Evolutionary conservation across 441 rosid species (phyloP).

Genomic region (Euphorbia schlechtendalii): DNA sequence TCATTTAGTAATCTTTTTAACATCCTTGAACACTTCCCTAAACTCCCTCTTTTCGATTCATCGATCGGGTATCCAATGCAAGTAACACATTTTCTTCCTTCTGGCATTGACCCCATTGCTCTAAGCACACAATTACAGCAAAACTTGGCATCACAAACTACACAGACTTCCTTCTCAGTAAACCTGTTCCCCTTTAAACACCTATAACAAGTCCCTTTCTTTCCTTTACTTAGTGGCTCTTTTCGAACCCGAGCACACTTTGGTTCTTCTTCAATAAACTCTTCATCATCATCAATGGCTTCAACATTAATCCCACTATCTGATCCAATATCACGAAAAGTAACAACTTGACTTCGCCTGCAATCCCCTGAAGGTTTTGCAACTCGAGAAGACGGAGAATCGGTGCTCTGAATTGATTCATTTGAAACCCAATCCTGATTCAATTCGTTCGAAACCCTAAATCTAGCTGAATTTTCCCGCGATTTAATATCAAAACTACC

Average conservation of each 20-base stretch:
- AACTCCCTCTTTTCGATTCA: constrained; percentile 58
- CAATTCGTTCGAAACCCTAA: constrained; percentile 45
- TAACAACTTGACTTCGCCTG: constrained; percentile 54
- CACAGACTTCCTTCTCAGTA: constrained; percentile 86
- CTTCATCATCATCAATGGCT: constrained; percentile 19
- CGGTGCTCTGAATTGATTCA: constrained; percentile 73
- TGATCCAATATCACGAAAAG: constrained; percentile 59
- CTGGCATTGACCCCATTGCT: constrained; percentile 99
- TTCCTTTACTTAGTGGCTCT: constrained; percentile 56
- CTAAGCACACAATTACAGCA: constrained; percentile 80
- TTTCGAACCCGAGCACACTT: constrained; percentile 38
- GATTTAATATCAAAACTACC: constrained; percentile 56
- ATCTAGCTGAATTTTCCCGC: constrained; percentile 36
- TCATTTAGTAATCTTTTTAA: constrained; percentile 74
- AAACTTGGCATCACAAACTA: constrained; percentile 87
- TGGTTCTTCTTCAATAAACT: constrained; percentile 31
- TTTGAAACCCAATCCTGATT: constrained; percentile 73
- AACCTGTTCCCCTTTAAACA: constrained; percentile 76
- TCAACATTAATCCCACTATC: constrained; percentile 42
- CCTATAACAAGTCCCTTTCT: constrained; percentile 72
- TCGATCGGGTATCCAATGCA: constrained; percentile 79
- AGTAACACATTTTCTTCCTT: constrained; percentile 90
- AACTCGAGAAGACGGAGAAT: constrained; percentile 85
- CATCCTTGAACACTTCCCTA: constrained; percentile 86
- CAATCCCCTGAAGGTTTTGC: constrained; percentile 45